Conservation (phyloP, 495 filamentous ascomycete genomes). For the Aspergillus cristatus region DNA sequence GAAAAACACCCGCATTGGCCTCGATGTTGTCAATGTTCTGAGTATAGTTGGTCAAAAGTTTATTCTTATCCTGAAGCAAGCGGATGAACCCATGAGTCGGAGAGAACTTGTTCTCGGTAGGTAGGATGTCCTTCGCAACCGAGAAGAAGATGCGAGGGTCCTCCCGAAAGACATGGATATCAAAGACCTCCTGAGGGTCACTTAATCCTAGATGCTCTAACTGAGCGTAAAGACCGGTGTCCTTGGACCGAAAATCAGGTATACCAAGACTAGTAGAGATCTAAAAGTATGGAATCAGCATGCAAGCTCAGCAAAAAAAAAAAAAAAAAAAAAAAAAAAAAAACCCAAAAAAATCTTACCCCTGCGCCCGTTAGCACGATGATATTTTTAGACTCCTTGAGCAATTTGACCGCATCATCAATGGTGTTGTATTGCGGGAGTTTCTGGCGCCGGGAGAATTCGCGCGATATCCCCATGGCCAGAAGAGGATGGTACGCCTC, state of each 20-base stretch:
- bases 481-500: slow-evolving; percentile 67
- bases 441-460: slow-evolving; percentile 73
- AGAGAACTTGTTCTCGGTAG: slow-evolving; percentile 61
- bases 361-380: slow-evolving; percentile 92
- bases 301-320: neutral
- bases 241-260: slow-evolving; percentile 60
- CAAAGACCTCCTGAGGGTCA: slow-evolving; percentile 92
- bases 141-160: slow-evolving; percentile 90
- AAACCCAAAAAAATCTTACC: slow-evolving; percentile 38
- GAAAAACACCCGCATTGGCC: slow-evolving; percentile 68
- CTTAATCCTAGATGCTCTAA: slow-evolving; percentile 64
- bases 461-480: slow-evolving; percentile 67
- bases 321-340: neutral
- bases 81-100: slow-evolving; percentile 93
- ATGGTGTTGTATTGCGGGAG: slow-evolving; percentile 74
- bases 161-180: slow-evolving; percentile 74
- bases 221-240: slow-evolving; percentile 60
- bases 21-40: slow-evolving; percentile 99
- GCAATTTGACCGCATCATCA: slow-evolving; percentile 73
- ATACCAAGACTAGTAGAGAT: slow-evolving; percentile 68
- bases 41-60: slow-evolving; percentile 92
- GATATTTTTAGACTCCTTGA: slow-evolving; percentile 70
- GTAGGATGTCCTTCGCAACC: slow-evolving; percentile 84
- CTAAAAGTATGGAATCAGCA: slow-evolving; percentile 19
- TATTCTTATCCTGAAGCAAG: slow-evolving; percentile 84